These are phyloP conservation scores for Phytophthora sojae DNA, from an alignment of 352 stramenopile species.

Conservation along the genomic window DNA sequence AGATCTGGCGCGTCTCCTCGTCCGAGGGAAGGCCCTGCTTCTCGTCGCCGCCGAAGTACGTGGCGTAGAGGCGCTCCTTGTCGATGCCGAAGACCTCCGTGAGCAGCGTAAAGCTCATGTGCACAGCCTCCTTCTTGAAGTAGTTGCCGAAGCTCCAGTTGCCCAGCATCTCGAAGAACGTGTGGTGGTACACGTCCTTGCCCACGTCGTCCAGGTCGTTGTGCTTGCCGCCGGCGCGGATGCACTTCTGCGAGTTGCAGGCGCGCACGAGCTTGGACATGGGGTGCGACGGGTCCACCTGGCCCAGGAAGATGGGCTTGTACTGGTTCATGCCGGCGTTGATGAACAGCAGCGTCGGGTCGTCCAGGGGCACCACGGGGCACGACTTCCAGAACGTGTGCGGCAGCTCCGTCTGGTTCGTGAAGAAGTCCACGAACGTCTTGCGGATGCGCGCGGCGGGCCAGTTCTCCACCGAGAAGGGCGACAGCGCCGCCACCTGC, in stretches of 20 bases:
- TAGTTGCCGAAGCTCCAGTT: constrained; percentile 99
- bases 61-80: constrained; percentile 95
- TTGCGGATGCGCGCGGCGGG: constrained; percentile 95
- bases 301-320: constrained; percentile 99
- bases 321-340: constrained; percentile 99
- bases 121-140: constrained; percentile 98
- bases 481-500: constrained; percentile 29
- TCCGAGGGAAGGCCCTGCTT: constrained; percentile 81
- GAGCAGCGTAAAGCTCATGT: constrained; percentile 97
- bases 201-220: constrained; percentile 99
- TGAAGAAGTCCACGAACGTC: constrained; percentile 99
- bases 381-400: constrained; percentile 97
- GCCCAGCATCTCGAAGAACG: constrained; percentile 99
- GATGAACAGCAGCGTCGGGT: constrained; percentile 99
- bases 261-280: constrained; percentile 94
- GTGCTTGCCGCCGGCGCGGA: constrained; percentile 99
- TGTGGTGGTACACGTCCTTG: constrained; percentile 99
- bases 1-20: constrained; percentile 94
- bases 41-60: constrained; percentile 98
- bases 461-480: constrained; percentile 71
- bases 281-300: constrained; percentile 94
- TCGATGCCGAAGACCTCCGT: constrained; percentile 97
- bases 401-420: constrained; percentile 75
- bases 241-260: constrained; percentile 99
- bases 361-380: constrained; percentile 96